phyloP scores from a whole-genome alignment of 495 filamentous ascomycete species.

The Penicillium verhagenii region DNA sequence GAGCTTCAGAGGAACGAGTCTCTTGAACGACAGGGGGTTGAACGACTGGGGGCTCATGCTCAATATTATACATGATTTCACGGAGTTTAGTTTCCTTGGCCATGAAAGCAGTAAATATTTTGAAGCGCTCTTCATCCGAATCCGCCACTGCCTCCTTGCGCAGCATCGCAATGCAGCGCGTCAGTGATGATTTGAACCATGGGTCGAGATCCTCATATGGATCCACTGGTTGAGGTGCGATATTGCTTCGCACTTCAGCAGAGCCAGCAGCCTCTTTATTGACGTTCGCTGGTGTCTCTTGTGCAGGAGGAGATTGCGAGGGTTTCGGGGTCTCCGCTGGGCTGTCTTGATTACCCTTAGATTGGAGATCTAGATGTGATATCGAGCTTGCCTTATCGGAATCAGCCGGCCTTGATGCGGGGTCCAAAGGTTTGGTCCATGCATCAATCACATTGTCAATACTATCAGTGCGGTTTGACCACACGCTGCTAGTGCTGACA shows the following conservation, averaged over 20 bases:
- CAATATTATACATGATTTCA: constrained; percentile 52
- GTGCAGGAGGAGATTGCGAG: constrained; percentile 1
- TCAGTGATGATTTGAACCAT: constrained; percentile 53
- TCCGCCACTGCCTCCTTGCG: constrained; percentile 52
- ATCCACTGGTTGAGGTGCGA: constrained; percentile 25
- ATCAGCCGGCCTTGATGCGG: constrained; percentile 14
- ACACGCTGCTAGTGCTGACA: constrained; percentile 23
- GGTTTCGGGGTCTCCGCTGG: constrained; percentile 16
- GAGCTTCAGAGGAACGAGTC: constrained; percentile 9
- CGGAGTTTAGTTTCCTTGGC: constrained; percentile 52
- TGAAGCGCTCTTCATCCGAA: constrained; percentile 49
- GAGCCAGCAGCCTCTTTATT: neutral
- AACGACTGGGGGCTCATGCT: constrained; percentile 28
- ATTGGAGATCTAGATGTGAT: constrained; percentile 3
- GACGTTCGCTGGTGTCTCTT: neutral
- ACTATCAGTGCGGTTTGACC: constrained; percentile 30
- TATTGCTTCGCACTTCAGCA: neutral
- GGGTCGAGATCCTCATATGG: constrained; percentile 52
- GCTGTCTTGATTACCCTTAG: constrained; percentile 4
- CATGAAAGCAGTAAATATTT: constrained; percentile 52
- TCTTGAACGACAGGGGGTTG: constrained; percentile 9
- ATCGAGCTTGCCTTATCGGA: constrained; percentile 5
- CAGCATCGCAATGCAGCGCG: constrained; percentile 52
- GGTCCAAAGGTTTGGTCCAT: constrained; percentile 35
- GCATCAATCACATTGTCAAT: constrained; percentile 48